Evolutionary conservation across 257 asterid genomes (phyloP).

Genomic region (Primulina huaijiensis): DNA sequence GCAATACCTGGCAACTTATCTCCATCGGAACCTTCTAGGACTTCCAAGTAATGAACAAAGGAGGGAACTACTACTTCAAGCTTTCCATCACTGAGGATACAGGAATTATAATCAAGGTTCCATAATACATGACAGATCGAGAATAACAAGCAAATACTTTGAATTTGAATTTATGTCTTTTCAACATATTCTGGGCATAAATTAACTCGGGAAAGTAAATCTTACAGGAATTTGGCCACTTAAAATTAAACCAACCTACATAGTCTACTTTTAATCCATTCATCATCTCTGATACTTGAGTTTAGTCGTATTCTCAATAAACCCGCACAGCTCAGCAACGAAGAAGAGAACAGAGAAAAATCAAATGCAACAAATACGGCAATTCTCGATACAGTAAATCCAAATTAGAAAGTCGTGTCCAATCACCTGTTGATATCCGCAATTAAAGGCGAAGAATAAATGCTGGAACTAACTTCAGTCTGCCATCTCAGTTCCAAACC

Average conservation of each 20-base stretch:
- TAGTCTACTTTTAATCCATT: not conserved
- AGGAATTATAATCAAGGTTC: conserved; percentile 20
- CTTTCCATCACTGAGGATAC: conserved; percentile 81
- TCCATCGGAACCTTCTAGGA: conserved; percentile 98
- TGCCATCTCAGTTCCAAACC: conserved; percentile 98
- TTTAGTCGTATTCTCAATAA: not conserved
- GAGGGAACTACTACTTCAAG: conserved; percentile 94
- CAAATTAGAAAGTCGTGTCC: conserved; percentile 9
- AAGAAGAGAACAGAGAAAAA: not conserved
- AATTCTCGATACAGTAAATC: conserved; percentile 10
- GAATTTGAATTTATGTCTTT: not conserved
- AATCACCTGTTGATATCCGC: conserved; percentile 94
- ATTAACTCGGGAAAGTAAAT: not conserved
- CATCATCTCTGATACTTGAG: not conserved
- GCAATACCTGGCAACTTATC: conserved; percentile 89
- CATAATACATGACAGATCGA: not conserved
- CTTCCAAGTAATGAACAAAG: conserved; percentile 97
- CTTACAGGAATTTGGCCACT: conserved; percentile 8
- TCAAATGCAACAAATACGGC: conserved; percentile 10
- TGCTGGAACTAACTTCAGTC: conserved; percentile 96
- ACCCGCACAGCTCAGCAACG: not conserved
- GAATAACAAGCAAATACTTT: conserved; percentile 8
- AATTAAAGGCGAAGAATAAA: conserved; percentile 84
- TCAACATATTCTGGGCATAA: not conserved
- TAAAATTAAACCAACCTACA: conserved; percentile 5